Conservation (phyloP, 768 basidiomycete species). For the Kwoniella shandongensis region DNA sequence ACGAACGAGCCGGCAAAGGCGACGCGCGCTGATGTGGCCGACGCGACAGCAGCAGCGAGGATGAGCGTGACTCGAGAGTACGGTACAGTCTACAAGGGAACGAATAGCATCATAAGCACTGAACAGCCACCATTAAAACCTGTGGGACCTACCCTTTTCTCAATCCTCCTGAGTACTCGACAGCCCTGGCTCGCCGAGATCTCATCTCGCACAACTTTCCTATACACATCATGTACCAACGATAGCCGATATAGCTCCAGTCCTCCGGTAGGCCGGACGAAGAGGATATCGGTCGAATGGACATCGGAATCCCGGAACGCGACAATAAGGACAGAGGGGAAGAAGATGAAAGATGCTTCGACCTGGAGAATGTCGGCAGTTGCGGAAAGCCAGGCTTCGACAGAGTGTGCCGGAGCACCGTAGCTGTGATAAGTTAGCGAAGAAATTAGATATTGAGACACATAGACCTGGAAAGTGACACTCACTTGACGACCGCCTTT, state of each 20-base stretch:
- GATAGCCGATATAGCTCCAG: slow-evolving; percentile 45
- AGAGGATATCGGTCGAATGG: slow-evolving; percentile 43
- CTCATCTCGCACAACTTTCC: slow-evolving; percentile 43
- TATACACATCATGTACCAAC: slow-evolving; percentile 42
- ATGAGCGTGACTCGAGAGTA: slow-evolving; percentile 29
- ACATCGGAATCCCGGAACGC: slow-evolving; percentile 44
- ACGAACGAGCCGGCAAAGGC: slow-evolving; percentile 45
- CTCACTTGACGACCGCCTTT: slow-evolving; percentile 44
- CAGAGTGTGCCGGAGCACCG: slow-evolving; percentile 42
- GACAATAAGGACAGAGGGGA: slow-evolving; percentile 41
- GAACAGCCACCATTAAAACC: background rate
- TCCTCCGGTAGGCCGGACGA: slow-evolving; percentile 35
- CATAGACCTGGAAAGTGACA: background rate
- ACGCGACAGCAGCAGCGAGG: slow-evolving; percentile 30
- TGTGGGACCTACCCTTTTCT: slow-evolving; percentile 29
- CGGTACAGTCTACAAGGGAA: slow-evolving; percentile 20
- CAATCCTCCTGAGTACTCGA: slow-evolving; percentile 36
- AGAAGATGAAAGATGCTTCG: slow-evolving; percentile 45
- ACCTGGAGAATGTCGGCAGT: slow-evolving; percentile 41
- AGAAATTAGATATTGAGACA: too few species aligned
- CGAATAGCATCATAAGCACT: too few species aligned
- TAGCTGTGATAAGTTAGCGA: slow-evolving; percentile 24
- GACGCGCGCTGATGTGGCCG: slow-evolving; percentile 36
- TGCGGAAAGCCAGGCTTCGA: slow-evolving; percentile 42
- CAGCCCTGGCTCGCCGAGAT: slow-evolving; percentile 42